phyloP scores from a whole-genome alignment of 116 monocot genomes.

The Iris pallida region DNA sequence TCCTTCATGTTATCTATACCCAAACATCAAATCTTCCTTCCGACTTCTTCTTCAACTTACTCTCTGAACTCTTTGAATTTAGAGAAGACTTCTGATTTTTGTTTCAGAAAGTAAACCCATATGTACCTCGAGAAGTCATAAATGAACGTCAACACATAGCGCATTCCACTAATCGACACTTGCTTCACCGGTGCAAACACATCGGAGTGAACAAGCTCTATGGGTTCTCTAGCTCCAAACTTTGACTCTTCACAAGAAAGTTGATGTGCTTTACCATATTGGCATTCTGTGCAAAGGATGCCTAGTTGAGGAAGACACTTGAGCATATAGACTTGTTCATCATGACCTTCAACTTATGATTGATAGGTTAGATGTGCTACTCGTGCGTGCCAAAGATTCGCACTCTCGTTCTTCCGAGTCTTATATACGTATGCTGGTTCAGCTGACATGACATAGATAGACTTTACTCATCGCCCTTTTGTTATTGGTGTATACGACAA shows the following conservation, averaged over 20 bases:
- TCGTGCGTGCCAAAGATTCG: background rate
- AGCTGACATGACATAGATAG: background rate
- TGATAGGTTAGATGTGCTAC: background rate
- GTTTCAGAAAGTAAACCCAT: slow-evolving; percentile 4
- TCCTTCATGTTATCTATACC: background rate
- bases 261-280: background rate
- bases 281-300: background rate
- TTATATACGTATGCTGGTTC: background rate
- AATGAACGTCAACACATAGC: slow-evolving; percentile 3
- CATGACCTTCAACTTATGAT: background rate
- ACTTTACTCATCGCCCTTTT: background rate
- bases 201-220: slow-evolving; percentile 8
- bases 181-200: slow-evolving; percentile 13
- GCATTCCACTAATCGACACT: background rate
- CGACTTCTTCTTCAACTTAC: background rate
- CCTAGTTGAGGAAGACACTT: background rate
- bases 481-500: background rate
- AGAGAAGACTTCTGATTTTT: background rate
- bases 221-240: background rate
- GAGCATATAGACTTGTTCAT: background rate
- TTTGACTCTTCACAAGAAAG: background rate
- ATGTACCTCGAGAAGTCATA: background rate
- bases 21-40: background rate
- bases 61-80: background rate
- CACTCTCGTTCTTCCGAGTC: background rate